A percentile compares a stretch with the other conserved stretches of the same genome.
Conservation (phyloP, 1,284 basidiomycete species). For the Melanopsichium pennsylvanicum region DNA sequence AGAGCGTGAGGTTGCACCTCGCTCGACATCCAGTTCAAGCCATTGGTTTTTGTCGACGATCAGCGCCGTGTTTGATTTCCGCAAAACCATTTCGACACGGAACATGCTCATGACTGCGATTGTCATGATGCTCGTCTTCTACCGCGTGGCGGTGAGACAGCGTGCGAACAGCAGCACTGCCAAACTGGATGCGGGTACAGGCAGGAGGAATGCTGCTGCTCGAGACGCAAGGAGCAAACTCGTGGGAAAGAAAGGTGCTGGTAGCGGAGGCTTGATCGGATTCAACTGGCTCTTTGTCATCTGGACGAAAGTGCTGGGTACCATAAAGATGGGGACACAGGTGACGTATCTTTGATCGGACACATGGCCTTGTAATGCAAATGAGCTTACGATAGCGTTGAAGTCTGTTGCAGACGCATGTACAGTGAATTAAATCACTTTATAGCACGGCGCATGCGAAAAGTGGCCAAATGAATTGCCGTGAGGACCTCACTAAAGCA, state of each 20-base stretch:
- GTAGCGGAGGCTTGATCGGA: slow-evolving; percentile 12
- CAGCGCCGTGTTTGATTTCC: slow-evolving; percentile 26
- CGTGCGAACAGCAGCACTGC: not conserved
- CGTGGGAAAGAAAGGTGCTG: slow-evolving; percentile 13
- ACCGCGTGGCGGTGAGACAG: slow-evolving; percentile 20
- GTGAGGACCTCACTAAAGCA: no score
- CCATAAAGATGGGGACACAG: slow-evolving; percentile 50
- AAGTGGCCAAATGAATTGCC: no score
- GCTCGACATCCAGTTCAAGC: slow-evolving; percentile 2
- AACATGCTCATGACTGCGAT: slow-evolving; percentile 38
- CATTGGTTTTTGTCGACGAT: slow-evolving; percentile 28
- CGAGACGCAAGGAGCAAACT: slow-evolving; percentile 34
- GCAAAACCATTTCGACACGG: slow-evolving; percentile 27
- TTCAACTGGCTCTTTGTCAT: slow-evolving; percentile 34
- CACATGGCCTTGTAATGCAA: no score
- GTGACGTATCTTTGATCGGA: slow-evolving; percentile 37
- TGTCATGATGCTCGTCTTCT: slow-evolving; percentile 37
- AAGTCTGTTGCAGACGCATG: no score
- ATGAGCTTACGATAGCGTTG: no score
- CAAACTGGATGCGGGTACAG: not conserved
- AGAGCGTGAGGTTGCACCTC: slow-evolving; percentile 8
- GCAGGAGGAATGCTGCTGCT: slow-evolving; percentile 27
- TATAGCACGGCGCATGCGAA: no score
- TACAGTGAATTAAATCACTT: no score
- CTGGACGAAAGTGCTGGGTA: slow-evolving; percentile 38